Conservation (phyloP, 345 rosid species). For the Psidium friedrichsthalianum region DNA sequence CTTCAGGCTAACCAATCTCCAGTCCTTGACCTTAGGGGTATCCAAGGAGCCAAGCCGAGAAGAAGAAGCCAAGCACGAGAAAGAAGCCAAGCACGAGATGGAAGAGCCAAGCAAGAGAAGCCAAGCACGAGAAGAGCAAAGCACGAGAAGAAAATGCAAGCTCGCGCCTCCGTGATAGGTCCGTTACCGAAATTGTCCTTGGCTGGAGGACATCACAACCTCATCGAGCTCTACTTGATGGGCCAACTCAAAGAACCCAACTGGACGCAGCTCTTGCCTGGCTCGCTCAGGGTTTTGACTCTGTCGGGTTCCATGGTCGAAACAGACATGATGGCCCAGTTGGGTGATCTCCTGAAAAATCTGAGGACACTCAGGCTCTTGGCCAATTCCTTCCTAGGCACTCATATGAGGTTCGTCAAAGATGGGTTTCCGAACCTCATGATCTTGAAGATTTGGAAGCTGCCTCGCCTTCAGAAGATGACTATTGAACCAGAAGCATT, state of each 20-base stretch:
- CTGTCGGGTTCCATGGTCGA: neutral
- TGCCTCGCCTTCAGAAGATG: accelerated
- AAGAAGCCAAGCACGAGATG: too few species aligned
- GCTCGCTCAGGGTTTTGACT: neutral
- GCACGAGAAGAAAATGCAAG: neutral
- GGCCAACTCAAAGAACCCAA: neutral
- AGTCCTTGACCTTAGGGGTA: neutral
- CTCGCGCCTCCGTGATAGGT: neutral
- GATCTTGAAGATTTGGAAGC: neutral
- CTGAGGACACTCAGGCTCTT: neutral
- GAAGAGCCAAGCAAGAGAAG: too few species aligned
- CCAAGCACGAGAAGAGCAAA: neutral
- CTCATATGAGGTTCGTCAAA: accelerated
- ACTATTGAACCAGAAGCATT: accelerated
- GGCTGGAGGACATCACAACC: neutral
- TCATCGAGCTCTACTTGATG: neutral
- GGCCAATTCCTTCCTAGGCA: neutral
- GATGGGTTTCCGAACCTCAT: neutral
- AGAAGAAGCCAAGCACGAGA: too few species aligned
- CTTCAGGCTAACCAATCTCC: neutral
- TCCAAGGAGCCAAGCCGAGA: too few species aligned
- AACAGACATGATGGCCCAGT: neutral
- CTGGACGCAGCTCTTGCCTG: neutral
- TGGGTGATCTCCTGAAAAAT: accelerated
- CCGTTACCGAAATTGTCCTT: accelerated